These are phyloP conservation scores for Quercus suber DNA, from an alignment of 306 rosid species.

Conservation along the genomic window DNA sequence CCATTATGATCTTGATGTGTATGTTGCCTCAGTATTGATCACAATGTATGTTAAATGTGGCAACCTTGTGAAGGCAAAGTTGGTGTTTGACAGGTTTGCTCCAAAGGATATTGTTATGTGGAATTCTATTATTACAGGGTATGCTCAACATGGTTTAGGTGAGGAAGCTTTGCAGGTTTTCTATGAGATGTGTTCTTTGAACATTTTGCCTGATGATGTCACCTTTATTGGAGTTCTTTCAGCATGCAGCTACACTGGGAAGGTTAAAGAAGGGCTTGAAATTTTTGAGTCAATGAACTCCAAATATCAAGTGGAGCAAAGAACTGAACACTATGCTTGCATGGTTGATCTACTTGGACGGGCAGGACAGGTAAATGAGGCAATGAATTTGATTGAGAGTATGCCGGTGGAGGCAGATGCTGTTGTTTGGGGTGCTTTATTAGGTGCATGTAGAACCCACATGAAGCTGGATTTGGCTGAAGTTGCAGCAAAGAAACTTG, in stretches of 20 bases:
- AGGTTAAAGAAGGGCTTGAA: conserved; percentile 44
- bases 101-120: conserved; percentile 57
- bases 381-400: conserved; percentile 46
- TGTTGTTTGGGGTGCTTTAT: conserved; percentile 57
- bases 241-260: conserved; percentile 61
- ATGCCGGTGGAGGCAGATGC: conserved; percentile 71
- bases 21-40: conserved; percentile 48
- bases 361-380: conserved; percentile 52
- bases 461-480: conserved; percentile 53
- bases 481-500: conserved; percentile 54
- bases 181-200: conserved; percentile 44
- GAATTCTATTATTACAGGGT: conserved; percentile 67
- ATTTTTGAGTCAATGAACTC: conserved; percentile 44
- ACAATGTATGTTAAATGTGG: conserved; percentile 68
- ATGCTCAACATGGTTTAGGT: conserved; percentile 64
- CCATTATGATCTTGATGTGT: conserved; percentile 42
- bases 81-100: conserved; percentile 39
- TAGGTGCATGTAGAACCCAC: conserved; percentile 56
- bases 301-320: conserved; percentile 48
- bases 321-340: conserved; percentile 58
- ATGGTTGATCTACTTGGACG: conserved; percentile 66
- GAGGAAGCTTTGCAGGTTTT: conserved; percentile 49
- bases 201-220: conserved; percentile 45
- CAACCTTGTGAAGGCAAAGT: conserved; percentile 46
- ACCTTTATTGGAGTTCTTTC: conserved; percentile 65